Conservation (phyloP, 495 filamentous ascomycete genomes). For the Daldinia bambusicola region DNA sequence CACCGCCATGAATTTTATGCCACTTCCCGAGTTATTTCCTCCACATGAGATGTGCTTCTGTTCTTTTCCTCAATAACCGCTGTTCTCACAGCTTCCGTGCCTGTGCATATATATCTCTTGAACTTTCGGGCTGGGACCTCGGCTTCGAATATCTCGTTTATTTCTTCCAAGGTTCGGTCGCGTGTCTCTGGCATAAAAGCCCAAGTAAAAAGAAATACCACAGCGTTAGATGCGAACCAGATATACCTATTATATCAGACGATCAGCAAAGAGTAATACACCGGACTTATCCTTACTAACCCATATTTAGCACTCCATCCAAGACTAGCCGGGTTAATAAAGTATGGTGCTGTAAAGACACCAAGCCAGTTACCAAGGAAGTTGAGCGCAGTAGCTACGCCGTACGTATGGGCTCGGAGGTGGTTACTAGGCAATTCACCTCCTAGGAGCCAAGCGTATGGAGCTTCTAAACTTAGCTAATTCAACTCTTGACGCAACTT, state of each 20-base stretch:
- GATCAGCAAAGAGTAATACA: background rate
- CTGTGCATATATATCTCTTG: constrained; percentile 47
- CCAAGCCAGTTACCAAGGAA: constrained; percentile 63
- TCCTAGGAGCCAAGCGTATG: constrained; percentile 64
- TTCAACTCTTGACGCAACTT: background rate
- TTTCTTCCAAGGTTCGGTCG: constrained; percentile 62
- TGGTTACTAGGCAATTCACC: constrained; percentile 60
- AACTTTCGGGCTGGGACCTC: constrained; percentile 58
- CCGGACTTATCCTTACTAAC: constrained; percentile 20
- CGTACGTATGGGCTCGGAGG: constrained; percentile 60
- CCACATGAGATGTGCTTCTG: background rate
- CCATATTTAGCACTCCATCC: constrained; percentile 57
- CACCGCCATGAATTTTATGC: background rate
- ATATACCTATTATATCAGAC: constrained; percentile 43
- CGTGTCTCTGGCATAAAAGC: constrained; percentile 63
- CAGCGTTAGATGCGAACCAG: constrained; percentile 53
- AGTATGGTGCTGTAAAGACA: constrained; percentile 65
- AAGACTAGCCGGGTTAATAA: constrained; percentile 64
- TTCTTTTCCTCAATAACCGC: constrained; percentile 13
- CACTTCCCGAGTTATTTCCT: background rate
- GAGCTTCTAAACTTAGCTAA: constrained; percentile 40
- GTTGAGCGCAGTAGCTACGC: constrained; percentile 56
- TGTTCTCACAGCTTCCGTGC: constrained; percentile 15
- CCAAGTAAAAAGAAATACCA: constrained; percentile 57
- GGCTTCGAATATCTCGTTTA: constrained; percentile 65